Evolutionary conservation across 106 monocot species (phyloP).

Genomic region (Triglochin maritima): DNA sequence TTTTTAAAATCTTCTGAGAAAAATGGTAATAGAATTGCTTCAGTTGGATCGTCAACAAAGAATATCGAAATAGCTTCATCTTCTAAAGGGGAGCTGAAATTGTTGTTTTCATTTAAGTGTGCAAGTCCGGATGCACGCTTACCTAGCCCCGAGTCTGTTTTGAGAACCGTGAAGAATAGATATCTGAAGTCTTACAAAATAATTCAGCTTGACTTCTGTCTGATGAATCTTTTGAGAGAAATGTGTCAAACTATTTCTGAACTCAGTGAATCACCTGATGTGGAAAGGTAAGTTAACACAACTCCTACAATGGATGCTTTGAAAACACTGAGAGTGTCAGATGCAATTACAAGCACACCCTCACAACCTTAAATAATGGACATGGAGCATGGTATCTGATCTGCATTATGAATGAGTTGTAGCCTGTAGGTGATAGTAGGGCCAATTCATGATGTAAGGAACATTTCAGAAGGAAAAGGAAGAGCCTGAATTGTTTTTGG

Average conservation of each 20-base stretch:
- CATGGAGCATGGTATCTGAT: constrained; percentile 14
- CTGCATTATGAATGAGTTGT: constrained; percentile 11
- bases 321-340: neutral
- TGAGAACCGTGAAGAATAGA: constrained; percentile 6
- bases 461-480: constrained; percentile 67
- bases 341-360: neutral
- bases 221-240: constrained; percentile 13
- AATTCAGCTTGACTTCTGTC: constrained; percentile 2
- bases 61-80: constrained; percentile 11
- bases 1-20: too few species aligned
- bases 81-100: constrained; percentile 2
- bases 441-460: constrained; percentile 41
- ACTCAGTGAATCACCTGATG: neutral
- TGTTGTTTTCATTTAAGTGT: neutral
- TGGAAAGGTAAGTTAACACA: neutral
- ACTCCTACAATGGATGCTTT: neutral
- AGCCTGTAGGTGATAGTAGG: neutral
- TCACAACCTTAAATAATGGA: neutral
- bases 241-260: neutral
- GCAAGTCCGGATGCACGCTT: neutral
- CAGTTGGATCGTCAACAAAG: too few species aligned
- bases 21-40: too few species aligned
- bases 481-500: constrained; percentile 31
- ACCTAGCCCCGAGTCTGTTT: constrained; percentile 4
- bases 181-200: constrained; percentile 9